Conservation (phyloP, 1,139 yeast species). For the Kluyveromyces marxianus region DNA sequence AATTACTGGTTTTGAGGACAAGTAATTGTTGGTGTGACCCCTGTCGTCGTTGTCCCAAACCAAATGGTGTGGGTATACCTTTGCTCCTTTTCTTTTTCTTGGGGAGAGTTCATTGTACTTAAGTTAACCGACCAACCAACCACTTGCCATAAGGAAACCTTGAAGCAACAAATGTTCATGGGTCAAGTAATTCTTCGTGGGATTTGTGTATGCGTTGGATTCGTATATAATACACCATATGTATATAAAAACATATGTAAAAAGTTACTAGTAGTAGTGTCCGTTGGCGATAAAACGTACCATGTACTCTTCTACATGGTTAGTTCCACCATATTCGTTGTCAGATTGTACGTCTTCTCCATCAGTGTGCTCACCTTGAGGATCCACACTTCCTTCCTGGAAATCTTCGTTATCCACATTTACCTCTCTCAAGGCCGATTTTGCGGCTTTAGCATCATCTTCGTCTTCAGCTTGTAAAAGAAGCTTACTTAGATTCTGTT, state of each 20-base stretch:
- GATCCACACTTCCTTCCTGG: constrained; percentile 34
- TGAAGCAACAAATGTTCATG: too few species aligned
- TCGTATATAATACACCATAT: too few species aligned
- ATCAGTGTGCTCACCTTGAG: constrained; percentile 15
- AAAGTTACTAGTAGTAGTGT: constrained; percentile 36
- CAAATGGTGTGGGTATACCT: too few species aligned
- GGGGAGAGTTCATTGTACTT: too few species aligned
- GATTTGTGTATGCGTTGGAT: neutral
- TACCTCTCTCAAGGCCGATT: constrained; percentile 80
- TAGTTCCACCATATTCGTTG: constrained; percentile 70
- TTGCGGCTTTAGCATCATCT: constrained; percentile 91
- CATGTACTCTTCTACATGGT: constrained; percentile 96
- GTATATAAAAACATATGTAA: too few species aligned
- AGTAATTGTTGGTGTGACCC: too few species aligned
- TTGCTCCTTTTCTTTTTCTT: too few species aligned
- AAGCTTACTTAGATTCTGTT: constrained; percentile 50
- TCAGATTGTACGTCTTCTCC: constrained; percentile 18
- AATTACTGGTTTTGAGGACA: too few species aligned
- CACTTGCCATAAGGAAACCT: too few species aligned
- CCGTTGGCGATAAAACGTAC: constrained; percentile 83
- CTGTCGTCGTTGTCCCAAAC: too few species aligned
- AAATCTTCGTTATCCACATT: constrained; percentile 82
- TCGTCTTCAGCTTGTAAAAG: constrained; percentile 95
- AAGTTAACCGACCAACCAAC: too few species aligned
- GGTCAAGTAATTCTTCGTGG: too few species aligned